A percentile compares a stretch with the other conserved stretches of the same genome.
phyloP scores from a whole-genome alignment of 1,284 basidiomycete genomes.

The Melanopsichium pennsylvanicum region DNA sequence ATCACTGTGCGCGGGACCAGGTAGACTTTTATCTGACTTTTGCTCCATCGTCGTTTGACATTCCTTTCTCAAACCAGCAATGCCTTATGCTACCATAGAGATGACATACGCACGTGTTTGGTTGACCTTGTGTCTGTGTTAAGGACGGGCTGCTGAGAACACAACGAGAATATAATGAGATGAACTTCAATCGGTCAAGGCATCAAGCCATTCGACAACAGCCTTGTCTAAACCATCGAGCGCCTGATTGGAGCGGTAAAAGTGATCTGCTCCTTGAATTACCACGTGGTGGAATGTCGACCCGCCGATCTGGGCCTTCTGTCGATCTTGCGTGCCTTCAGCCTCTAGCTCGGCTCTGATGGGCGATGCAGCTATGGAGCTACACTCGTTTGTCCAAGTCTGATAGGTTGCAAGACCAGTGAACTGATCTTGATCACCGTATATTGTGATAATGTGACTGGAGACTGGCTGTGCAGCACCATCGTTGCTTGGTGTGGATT shows the following conservation, averaged over 20 bases:
- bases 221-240: conserved; percentile 23
- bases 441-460: conserved; percentile 32
- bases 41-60: too few relatives aligned
- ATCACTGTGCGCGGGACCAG: conserved; percentile 44
- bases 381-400: conserved; percentile 21
- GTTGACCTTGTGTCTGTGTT: too few relatives aligned
- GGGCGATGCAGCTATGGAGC: conserved; percentile 7
- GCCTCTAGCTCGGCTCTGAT: neutral
- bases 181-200: conserved; percentile 10
- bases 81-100: too few relatives aligned
- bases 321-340: neutral
- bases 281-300: conserved; percentile 37
- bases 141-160: too few relatives aligned
- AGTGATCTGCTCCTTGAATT: conserved; percentile 38
- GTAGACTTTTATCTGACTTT: neutral
- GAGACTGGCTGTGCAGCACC: conserved; percentile 20
- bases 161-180: neutral
- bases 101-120: too few relatives aligned
- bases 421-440: conserved; percentile 46
- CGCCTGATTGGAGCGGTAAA: conserved; percentile 21
- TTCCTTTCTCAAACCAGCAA: too few relatives aligned
- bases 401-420: conserved; percentile 29
- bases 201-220: conserved; percentile 26
- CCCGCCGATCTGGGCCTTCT: neutral
- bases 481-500: conserved; percentile 17